phyloP scores from a whole-genome alignment of 352 stramenopile genomes.

The Phytophthora sp. region DNA sequence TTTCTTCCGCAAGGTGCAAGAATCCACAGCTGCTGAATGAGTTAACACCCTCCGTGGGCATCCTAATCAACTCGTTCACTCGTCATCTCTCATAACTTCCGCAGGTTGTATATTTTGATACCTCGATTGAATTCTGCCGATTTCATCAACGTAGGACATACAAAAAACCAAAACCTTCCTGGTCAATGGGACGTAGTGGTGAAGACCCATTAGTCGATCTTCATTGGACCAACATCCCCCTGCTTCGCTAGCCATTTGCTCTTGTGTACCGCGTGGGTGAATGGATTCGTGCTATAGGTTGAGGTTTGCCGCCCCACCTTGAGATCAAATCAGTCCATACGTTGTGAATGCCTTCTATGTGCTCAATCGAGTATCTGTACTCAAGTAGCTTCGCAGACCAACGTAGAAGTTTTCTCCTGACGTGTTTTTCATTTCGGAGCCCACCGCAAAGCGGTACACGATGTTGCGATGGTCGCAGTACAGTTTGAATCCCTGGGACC shows the following conservation, averaged over 20 bases:
- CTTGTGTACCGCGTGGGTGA: slow-evolving; percentile 1
- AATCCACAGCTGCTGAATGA: background rate
- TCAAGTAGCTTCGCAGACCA: slow-evolving; percentile 17
- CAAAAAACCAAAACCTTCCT: slow-evolving; percentile 3
- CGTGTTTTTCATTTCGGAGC: slow-evolving; percentile 3
- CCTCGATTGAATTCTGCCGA: background rate
- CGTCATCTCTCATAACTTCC: background rate
- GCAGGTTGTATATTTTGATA: background rate
- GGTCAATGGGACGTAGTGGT: slow-evolving; percentile 1
- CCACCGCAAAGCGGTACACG: background rate
- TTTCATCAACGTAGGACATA: slow-evolving; percentile 14
- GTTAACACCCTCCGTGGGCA: background rate
- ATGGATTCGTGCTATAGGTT: background rate
- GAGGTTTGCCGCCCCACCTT: slow-evolving; percentile 11
- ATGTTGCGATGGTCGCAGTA: slow-evolving; percentile 23
- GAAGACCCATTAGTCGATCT: too few relatives aligned
- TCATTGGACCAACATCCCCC: too few relatives aligned
- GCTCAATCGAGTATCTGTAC: slow-evolving; percentile 23
- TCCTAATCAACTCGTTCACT: slow-evolving; percentile 7
- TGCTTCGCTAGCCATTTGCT: too few relatives aligned
- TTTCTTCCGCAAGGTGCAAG: slow-evolving; percentile 12
- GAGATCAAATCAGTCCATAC: slow-evolving; percentile 21
- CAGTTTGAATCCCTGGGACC: slow-evolving; percentile 3
- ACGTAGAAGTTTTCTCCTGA: slow-evolving; percentile 13
- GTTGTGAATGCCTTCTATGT: slow-evolving; percentile 24